Evolutionary conservation across 306 rosid species (phyloP).

Genomic region (Prosopis cineraria): DNA sequence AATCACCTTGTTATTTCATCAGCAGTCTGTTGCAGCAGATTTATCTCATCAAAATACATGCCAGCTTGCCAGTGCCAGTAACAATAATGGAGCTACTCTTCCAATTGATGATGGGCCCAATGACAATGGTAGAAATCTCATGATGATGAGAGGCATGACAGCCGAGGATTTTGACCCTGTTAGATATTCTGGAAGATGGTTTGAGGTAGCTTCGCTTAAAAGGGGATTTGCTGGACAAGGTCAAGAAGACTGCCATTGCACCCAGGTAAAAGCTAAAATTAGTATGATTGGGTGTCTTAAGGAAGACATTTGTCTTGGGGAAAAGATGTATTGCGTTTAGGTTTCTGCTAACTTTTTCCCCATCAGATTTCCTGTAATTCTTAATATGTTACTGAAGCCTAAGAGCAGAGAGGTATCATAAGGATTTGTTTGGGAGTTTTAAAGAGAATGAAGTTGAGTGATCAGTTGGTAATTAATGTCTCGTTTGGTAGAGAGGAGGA

Average conservation of each 20-base stretch:
- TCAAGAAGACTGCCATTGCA: slow-evolving; percentile 98
- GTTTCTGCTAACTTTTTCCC: not conserved
- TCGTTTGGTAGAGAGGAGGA: not conserved
- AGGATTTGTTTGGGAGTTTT: not conserved
- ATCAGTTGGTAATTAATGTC: not conserved
- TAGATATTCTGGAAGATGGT: slow-evolving; percentile 96
- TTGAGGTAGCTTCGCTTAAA: slow-evolving; percentile 97
- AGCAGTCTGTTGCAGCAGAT: slow-evolving; percentile 74
- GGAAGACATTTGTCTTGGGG: slow-evolving; percentile 14
- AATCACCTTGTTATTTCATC: slow-evolving; percentile 26
- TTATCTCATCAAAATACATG: slow-evolving; percentile 46
- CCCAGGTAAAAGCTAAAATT: slow-evolving; percentile 72
- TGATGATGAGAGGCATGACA: slow-evolving; percentile 98
- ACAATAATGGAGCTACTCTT: slow-evolving; percentile 44
- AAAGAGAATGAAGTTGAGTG: not conserved
- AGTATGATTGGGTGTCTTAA: slow-evolving; percentile 25
- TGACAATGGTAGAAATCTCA: slow-evolving; percentile 51
- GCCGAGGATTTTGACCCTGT: slow-evolving; percentile 78
- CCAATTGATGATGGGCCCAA: slow-evolving; percentile 59
- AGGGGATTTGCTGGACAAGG: slow-evolving; percentile 98
- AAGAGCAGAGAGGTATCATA: slow-evolving; percentile 13
- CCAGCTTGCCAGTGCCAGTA: slow-evolving; percentile 63
- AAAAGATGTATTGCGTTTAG: not conserved
- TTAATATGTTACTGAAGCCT: slow-evolving; percentile 20
- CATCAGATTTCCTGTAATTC: not conserved